These are phyloP conservation scores for Solanum gandarillasii DNA, from an alignment of 257 asterid species.

Conservation along the genomic window DNA sequence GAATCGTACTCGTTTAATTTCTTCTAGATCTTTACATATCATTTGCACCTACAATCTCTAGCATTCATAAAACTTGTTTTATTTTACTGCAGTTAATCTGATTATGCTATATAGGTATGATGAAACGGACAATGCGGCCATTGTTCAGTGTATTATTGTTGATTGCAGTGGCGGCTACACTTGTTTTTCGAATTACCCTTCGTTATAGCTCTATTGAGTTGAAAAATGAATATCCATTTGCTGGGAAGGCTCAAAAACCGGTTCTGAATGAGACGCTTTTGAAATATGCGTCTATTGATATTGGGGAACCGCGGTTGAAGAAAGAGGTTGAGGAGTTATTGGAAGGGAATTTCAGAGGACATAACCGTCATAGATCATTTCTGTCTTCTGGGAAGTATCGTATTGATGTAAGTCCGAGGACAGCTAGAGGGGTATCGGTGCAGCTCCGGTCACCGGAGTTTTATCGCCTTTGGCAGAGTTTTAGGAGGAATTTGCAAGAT, in stretches of 20 bases:
- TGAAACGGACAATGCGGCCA: constrained; percentile 66
- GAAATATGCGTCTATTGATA: constrained; percentile 49
- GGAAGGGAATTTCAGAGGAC: constrained; percentile 55
- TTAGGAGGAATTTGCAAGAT: constrained; percentile 42
- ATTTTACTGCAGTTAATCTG: background rate
- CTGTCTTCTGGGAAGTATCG: constrained; percentile 56
- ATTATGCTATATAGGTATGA: background rate
- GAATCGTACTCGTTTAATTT: background rate
- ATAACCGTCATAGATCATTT: constrained; percentile 69
- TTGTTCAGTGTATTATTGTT: constrained; percentile 46
- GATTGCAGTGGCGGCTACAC: constrained; percentile 34
- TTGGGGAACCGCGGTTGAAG: constrained; percentile 53
- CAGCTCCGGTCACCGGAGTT: constrained; percentile 71
- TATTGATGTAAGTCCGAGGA: constrained; percentile 32
- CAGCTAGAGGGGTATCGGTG: constrained; percentile 41
- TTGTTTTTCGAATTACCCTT: constrained; percentile 35
- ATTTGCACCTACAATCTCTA: background rate
- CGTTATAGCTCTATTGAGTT: constrained; percentile 37
- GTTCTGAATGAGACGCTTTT: constrained; percentile 56
- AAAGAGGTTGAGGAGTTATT: constrained; percentile 61
- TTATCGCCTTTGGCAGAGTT: constrained; percentile 52
- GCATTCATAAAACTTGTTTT: background rate
- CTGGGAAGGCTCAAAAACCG: constrained; percentile 9
- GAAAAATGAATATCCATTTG: constrained; percentile 21
- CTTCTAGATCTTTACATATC: constrained; percentile 1